Evolutionary conservation across 805 yeast genomes (phyloP), one percentile per base, ranked within the genome.

Genomic region (Cyberlindnera suaveolens): DNA sequence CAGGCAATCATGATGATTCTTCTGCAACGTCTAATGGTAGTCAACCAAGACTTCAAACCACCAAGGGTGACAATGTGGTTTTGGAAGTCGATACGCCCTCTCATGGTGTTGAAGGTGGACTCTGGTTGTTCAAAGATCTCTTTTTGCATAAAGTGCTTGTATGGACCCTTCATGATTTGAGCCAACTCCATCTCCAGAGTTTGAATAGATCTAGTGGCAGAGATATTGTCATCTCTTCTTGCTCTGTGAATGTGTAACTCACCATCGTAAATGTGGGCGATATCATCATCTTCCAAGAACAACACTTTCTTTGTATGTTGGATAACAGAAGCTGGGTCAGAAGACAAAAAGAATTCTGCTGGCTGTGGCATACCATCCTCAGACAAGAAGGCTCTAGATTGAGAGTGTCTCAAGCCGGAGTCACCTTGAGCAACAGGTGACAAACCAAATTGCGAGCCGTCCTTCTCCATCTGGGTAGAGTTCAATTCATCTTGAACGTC

Each of bases 111-210:
- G 65, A 90, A 85, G 40, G 97, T 85, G 4, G 98, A 90, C 62
- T 93, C 99, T 32, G 99, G 99, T 71, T 93, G 99, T 69, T 93
- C 99, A 61, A 85, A 88, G 56, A 93, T 93, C 71, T 93, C 99
- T 75, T 93, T 93, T 70, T 89, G 95, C 99, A 93, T 93, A 67
- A 91, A 93, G 70, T 93, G 99, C 56, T 78, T 81, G 71, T 85
- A 91, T 50, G 86, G 85, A 58, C 99, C 99, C 72, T 89, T 91
- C 98, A 93, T 93, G 63, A 93, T 91, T 71, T 93, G 95, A 49
- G 95, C 93, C 63, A 93, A 78, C 71, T 93, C 96, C 84, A 93
- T 77, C 71, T 93, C 99, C 59, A 93, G 75, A 39, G 97, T 93
- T 69, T 93, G 96, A 59, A 93, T 95, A 41, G 91, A 85, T 74